Evolutionary conservation across 2,329 filamentous ascomycete species (phyloP), one percentile per base, ranked within the genome.

Genomic region (Xylaria sp.): DNA sequence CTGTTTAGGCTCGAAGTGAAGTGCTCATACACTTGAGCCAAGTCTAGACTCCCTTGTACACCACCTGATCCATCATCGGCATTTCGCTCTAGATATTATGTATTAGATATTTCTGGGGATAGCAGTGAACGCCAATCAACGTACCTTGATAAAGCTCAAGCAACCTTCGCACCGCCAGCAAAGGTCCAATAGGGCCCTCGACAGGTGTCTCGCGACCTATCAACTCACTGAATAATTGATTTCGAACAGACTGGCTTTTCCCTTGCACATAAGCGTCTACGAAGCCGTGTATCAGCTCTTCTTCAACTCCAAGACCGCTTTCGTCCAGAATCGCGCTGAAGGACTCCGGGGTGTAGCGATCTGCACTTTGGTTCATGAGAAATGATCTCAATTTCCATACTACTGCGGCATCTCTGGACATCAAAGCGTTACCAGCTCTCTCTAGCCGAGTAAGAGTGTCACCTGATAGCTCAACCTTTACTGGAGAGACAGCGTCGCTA

Each of bases 301-400:
- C 75, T 28, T 73, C 73, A 23, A 73, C 41, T 44, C 50, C 54
- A 23, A 65, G 28, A 55, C 69, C 58, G 55, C 66, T 37, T 69
- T 75, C 66, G 34, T 75, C 73, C 23, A 78, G 61, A 61, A 73
- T 66, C 10, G 61, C 71, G 37, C 63, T 70, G 18, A 77, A 68
- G 3, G 59, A 69, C 54, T 64, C 48, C 4, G 58, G 59, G 20
- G 72, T 70, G 48, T 76, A 75, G 55, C 71, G 70, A 58, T 66
- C 63, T 48, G 70, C 68, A 39, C 66, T 64, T 56, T 78, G 77
- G 50, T 66, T 72, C 3, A 76, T 61, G 9, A 80, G 73, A 51
- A 79, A 79, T 28, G 68, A 72, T 56, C 68, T 72, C 48, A 80
- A 58, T 60, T 77, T 79, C 78, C 78, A 80, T 10, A 73, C 74